Conservation (phyloP, 1,284 basidiomycete species). For the Microbotryum silenes-acaulis region DNA sequence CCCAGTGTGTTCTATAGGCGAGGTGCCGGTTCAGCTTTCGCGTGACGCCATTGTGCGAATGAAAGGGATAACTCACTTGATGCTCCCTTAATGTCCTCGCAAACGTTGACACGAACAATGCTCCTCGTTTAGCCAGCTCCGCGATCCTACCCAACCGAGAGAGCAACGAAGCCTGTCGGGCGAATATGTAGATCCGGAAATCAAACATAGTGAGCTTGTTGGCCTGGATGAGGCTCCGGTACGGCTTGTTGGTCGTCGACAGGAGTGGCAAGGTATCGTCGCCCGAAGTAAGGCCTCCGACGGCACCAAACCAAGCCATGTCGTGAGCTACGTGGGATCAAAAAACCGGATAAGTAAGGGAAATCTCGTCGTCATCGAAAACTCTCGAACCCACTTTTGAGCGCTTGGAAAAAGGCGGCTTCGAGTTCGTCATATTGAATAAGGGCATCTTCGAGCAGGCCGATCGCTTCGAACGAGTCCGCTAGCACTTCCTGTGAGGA, state of each 20-base stretch:
- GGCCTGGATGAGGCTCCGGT: constrained; percentile 77
- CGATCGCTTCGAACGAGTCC: constrained; percentile 82
- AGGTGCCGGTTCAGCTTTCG: background rate
- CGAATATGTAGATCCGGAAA: constrained; percentile 82
- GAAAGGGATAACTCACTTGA: constrained; percentile 51
- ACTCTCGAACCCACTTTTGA: constrained; percentile 38
- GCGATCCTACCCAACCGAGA: constrained; percentile 60
- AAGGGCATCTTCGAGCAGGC: constrained; percentile 79
- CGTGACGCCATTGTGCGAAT: background rate
- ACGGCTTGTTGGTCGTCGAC: constrained; percentile 72
- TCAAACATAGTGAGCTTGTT: constrained; percentile 92
- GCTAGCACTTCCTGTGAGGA: constrained; percentile 76
- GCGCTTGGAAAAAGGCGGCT: constrained; percentile 61
- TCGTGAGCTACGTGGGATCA: constrained; percentile 56
- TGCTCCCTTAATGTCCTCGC: constrained; percentile 65
- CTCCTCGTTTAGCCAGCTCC: constrained; percentile 61
- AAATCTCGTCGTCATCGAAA: too few species aligned
- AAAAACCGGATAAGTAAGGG: too few species aligned
- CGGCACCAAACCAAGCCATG: constrained; percentile 77
- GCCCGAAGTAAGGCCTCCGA: constrained; percentile 54
- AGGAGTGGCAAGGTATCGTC: constrained; percentile 78
- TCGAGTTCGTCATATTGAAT: constrained; percentile 88
- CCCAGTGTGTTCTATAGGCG: constrained; percentile 57
- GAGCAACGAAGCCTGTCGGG: constrained; percentile 71
- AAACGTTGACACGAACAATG: constrained; percentile 70